Percentiles rank a stretch among this genome's conserved stretches.
Conservation (phyloP, 2,329 filamentous ascomycete genomes). For the Grosmannia serpens region DNA sequence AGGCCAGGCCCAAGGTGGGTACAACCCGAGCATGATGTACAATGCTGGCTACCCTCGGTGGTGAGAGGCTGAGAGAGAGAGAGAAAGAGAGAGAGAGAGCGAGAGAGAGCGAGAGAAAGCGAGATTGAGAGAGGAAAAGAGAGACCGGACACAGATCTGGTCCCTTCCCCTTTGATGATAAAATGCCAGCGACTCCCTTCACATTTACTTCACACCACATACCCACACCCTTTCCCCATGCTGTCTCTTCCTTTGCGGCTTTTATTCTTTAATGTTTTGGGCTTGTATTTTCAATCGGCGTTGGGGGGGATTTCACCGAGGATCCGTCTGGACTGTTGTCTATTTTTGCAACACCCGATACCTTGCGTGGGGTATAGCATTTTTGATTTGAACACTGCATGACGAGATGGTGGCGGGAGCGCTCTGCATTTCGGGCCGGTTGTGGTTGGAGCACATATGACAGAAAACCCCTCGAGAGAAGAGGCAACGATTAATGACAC, state of each 20-base stretch:
- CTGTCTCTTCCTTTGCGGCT: slow-evolving; percentile 4
- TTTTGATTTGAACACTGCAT: not conserved
- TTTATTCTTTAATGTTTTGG: slow-evolving; percentile 2
- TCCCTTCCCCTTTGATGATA: not conserved
- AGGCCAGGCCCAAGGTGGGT: slow-evolving; percentile 89
- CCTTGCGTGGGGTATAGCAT: not conserved
- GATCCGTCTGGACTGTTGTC: not conserved
- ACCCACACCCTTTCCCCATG: not conserved
- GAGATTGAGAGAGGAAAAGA: not conserved
- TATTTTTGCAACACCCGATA: not conserved
- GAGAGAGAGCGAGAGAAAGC: not conserved
- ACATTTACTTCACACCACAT: not conserved
- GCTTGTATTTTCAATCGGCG: not conserved
- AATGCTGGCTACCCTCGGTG: slow-evolving; percentile 59
- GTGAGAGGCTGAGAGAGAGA: slow-evolving; percentile 25
- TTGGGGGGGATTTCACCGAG: not conserved
- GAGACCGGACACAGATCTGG: not conserved
- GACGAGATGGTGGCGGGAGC: not conserved
- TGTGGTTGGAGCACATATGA: not conserved
- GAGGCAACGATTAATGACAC: not conserved
- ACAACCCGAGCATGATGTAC: slow-evolving; percentile 81
- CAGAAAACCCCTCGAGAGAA: slow-evolving; percentile 1
- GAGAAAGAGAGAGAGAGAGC: not conserved
- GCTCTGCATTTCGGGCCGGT: not conserved
- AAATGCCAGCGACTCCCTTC: not conserved